Evolutionary conservation across 2,329 filamentous ascomycete species (phyloP).

Genomic region (Geosmithia morbida): DNA sequence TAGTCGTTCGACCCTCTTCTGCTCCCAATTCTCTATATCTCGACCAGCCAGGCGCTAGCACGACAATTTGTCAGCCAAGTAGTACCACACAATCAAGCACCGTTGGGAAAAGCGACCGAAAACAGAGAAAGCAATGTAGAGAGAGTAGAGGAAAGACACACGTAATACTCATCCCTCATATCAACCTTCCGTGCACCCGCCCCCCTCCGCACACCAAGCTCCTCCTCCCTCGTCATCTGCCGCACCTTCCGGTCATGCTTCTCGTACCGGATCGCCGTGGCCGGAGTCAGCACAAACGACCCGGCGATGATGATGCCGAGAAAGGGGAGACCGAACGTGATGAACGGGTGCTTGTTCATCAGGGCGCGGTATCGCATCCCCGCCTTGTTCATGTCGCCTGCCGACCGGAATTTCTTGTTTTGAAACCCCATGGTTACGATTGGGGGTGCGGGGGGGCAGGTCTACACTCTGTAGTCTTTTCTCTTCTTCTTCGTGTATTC

Average conservation of each 20-base stretch:
- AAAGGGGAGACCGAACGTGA: constrained; percentile 89
- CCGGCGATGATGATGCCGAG: constrained; percentile 78
- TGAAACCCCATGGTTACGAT: constrained; percentile 46
- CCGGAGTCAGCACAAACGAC: constrained; percentile 88
- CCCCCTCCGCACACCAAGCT: constrained; percentile 62
- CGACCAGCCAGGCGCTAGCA: constrained; percentile 79
- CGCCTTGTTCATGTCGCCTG: constrained; percentile 52
- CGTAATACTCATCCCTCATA: constrained; percentile 79
- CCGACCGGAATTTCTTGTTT: constrained; percentile 55
- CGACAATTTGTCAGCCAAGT: no score
- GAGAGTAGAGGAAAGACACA: constrained; percentile 26
- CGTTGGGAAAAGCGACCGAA: not conserved
- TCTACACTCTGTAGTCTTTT: not conserved
- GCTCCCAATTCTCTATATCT: constrained; percentile 91
- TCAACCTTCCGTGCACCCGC: constrained; percentile 54
- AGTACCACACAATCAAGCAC: no score
- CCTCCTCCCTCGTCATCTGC: constrained; percentile 74
- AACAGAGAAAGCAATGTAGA: not conserved
- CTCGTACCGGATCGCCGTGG: constrained; percentile 88
- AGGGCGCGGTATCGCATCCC: constrained; percentile 63
- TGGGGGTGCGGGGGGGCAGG: not conserved
- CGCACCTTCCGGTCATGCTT: constrained; percentile 80
- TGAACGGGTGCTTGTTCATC: constrained; percentile 70
- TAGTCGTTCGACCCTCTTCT: constrained; percentile 81
- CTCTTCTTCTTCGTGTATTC: no score